Conservation (phyloP, 2,329 filamentous ascomycete genomes). For the Raffaelea deltoideospora region DNA sequence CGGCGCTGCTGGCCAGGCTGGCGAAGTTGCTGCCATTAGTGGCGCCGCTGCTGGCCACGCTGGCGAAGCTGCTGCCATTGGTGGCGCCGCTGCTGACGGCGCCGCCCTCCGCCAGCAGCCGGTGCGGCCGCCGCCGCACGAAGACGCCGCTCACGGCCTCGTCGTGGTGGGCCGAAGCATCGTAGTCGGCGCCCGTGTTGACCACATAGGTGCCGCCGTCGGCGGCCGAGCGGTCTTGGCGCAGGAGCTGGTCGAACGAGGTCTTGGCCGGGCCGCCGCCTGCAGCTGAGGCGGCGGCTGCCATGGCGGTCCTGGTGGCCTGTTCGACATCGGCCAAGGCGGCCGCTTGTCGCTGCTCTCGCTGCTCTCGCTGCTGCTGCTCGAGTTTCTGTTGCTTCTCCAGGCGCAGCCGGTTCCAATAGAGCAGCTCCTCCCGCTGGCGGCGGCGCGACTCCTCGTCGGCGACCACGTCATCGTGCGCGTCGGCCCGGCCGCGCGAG, state of each 20-base stretch:
- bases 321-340: conserved; percentile 2
- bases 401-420: conserved; percentile 45
- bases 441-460: conserved; percentile 45
- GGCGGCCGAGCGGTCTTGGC: conserved; percentile 33
- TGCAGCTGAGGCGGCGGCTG: conserved; percentile 5
- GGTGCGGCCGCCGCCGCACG: conserved; percentile 33
- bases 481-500: conserved; percentile 25
- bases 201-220: conserved; percentile 41
- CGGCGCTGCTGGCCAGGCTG: too few relatives aligned
- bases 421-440: conserved; percentile 49
- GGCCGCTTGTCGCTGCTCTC: conserved; percentile 5
- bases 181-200: conserved; percentile 35
- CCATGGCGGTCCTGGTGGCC: conserved; percentile 6
- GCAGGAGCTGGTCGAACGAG: conserved; percentile 45
- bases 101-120: too few relatives aligned
- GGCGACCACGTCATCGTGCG: conserved; percentile 37
- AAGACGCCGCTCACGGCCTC: conserved; percentile 23
- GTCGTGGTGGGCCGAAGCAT: too few relatives aligned
- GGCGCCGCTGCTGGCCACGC: too few relatives aligned
- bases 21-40: too few relatives aligned
- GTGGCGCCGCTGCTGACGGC: too few relatives aligned
- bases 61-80: too few relatives aligned
- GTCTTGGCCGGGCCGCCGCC: conserved; percentile 6
- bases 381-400: conserved; percentile 27
- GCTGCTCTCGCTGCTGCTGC: conserved; percentile 9